Base-by-base conservation (phyloP, 2,329 filamentous ascomycete genomes). In the Pseudogymnoascus sp. region DNA sequence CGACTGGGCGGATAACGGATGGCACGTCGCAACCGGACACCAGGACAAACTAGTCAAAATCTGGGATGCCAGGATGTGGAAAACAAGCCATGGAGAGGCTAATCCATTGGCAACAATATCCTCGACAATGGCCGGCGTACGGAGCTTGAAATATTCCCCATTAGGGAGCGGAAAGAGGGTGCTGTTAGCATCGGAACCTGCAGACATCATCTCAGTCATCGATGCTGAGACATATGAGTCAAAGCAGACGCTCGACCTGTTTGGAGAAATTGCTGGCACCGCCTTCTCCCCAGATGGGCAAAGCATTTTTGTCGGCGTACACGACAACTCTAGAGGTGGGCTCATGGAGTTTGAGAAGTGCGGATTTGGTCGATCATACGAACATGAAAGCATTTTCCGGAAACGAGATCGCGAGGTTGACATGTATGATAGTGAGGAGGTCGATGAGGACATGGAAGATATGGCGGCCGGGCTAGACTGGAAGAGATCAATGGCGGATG, bases 1-100 rank as follows among this genome's bases (percentile, higher is more conserved):
- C 70, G 89, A 88, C 67, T 93, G 90, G 90, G 87, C 89, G 16
- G 85, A 89, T 62, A 87, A 93, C 71, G 89, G 89, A 34, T 86
- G 86, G 77, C 88, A 86, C 11, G 82, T 93, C 18, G 90, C 90
- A 11, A 93, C 90, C 0, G 89, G 87, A 21, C 88, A 88, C 66
- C 89, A 93, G 73, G 90, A 93, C 73, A 87, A 82, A 72, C 82
- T 81, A 28, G 81, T 93, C 67, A 85, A 86, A 67, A 84, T 93
- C 59, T 93, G 88, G 86, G 90, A 93, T 72, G 87, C 89, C 6
- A 82, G 90, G 7, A 85, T 83, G 62, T 90, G 88, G 87, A 80
- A 76, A 50, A 76, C 81, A 62, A 80, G 81, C 7, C 76, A 81
- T 4, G 84, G 84, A 5, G 62, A 71, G 21, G 75, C 78, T 60